Percentiles rank a stretch among this genome's conserved stretches.
Evolutionary conservation across 306 rosid genomes (phyloP).

Genomic region (Calophaca sinica): DNA sequence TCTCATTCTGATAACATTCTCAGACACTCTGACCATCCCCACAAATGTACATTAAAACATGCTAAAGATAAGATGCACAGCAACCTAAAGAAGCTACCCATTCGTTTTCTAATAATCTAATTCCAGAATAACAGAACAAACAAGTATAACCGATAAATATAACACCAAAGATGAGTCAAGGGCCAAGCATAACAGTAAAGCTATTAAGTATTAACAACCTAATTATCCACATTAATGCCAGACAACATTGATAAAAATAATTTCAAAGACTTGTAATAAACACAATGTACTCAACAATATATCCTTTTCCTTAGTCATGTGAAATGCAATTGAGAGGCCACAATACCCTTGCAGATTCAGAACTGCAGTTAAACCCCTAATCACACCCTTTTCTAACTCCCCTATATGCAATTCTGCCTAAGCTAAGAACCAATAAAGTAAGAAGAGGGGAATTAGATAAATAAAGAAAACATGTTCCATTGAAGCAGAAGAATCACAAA

Average conservation of each 20-base stretch:
- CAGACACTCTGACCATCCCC: neutral
- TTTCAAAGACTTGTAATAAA: neutral
- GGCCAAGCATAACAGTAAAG: neutral
- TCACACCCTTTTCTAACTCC: constrained; percentile 14
- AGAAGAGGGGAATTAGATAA: constrained; percentile 4
- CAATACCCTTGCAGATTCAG: neutral
- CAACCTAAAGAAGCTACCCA: constrained; percentile 11
- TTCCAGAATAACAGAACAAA: constrained; percentile 5
- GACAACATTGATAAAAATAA: too few species aligned
- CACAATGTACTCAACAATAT: neutral
- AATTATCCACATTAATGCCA: constrained; percentile 13
- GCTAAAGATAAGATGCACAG: neutral
- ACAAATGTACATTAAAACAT: neutral
- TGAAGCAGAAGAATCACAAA: constrained; percentile 22
- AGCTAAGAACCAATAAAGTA: constrained; percentile 23
- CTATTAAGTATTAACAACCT: neutral
- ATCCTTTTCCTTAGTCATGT: neutral
- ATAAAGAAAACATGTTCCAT: constrained; percentile 17
- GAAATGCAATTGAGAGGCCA: neutral
- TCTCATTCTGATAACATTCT: constrained; percentile 8
- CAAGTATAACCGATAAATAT: neutral
- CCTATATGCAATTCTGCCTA: neutral
- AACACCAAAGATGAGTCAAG: too few species aligned
- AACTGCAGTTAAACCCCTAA: neutral
- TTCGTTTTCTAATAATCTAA: neutral